phyloP scores from a whole-genome alignment of 1,139 yeast genomes.

The Sugiyamaella paludigena region DNA sequence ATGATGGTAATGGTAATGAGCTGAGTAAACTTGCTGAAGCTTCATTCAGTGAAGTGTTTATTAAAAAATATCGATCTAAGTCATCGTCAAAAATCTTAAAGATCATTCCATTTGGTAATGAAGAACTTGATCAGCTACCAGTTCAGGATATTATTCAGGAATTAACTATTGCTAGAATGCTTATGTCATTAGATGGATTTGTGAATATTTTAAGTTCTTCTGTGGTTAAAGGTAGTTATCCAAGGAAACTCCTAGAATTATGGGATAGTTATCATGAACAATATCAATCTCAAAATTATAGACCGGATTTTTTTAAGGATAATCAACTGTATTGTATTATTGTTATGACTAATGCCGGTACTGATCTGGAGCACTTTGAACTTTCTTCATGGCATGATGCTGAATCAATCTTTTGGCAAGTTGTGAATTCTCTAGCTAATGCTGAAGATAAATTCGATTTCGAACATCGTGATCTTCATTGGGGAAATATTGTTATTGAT shows the following conservation, averaged over 20 bases:
- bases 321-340: slow-evolving; percentile 47
- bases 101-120: slow-evolving; percentile 51
- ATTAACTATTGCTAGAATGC: slow-evolving; percentile 43
- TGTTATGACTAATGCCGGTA: slow-evolving; percentile 49
- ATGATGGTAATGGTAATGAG: slow-evolving; percentile 21
- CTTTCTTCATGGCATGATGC: slow-evolving; percentile 54
- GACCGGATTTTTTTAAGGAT: slow-evolving; percentile 40
- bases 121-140: slow-evolving; percentile 43
- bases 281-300: slow-evolving; percentile 36
- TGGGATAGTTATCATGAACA: slow-evolving; percentile 45
- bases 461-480: slow-evolving; percentile 66
- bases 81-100: slow-evolving; percentile 40
- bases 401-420: slow-evolving; percentile 50
- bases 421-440: slow-evolving; percentile 46
- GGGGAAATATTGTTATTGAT: slow-evolving; percentile 53
- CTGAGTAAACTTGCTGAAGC: slow-evolving; percentile 46
- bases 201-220: slow-evolving; percentile 42
- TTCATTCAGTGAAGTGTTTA: slow-evolving; percentile 47
- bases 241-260: slow-evolving; percentile 40
- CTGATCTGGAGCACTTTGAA: slow-evolving; percentile 45
- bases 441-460: slow-evolving; percentile 53
- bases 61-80: slow-evolving; percentile 19
- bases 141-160: slow-evolving; percentile 49
- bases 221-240: slow-evolving; percentile 49
- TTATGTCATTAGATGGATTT: slow-evolving; percentile 44